phyloP scores from a whole-genome alignment of 2,329 filamentous ascomycete genomes.

The Botrytis fabae region DNA sequence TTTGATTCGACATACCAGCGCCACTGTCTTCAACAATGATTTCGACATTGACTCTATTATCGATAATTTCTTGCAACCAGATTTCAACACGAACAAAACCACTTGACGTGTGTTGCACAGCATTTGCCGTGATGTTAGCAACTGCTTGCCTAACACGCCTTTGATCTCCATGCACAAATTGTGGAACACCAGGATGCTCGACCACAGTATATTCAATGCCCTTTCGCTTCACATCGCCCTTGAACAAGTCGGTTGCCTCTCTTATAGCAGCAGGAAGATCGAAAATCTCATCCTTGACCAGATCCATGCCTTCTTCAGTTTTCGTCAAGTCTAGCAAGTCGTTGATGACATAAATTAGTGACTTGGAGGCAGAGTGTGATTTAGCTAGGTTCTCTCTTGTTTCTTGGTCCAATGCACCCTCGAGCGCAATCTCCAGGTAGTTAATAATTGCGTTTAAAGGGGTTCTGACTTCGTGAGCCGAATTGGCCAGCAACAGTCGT shows the following conservation, averaged over 20 bases:
- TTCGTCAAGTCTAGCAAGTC: conserved; percentile 87
- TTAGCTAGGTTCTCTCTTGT: conserved; percentile 81
- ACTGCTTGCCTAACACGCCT: conserved; percentile 79
- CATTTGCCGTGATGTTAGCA: conserved; percentile 81
- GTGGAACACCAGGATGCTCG: conserved; percentile 68
- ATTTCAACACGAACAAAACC: conserved; percentile 72
- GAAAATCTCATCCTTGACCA: conserved; percentile 80
- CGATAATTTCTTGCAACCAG: conserved; percentile 57
- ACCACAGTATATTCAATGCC: conserved; percentile 68
- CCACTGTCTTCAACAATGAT: conserved; percentile 77
- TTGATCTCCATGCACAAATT: conserved; percentile 73
- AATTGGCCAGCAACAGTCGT: conserved; percentile 77
- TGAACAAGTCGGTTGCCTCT: conserved; percentile 77
- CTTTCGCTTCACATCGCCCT: conserved; percentile 73
- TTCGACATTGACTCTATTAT: conserved; percentile 65
- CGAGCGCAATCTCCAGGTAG: conserved; percentile 86
- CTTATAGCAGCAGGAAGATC: conserved; percentile 68
- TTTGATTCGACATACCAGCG: conserved; percentile 63
- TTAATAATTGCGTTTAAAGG: conserved; percentile 94
- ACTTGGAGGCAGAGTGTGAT: conserved; percentile 90
- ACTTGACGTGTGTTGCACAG: conserved; percentile 70
- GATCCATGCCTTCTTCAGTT: conserved; percentile 74
- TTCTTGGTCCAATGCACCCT: conserved; percentile 75
- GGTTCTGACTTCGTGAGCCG: conserved; percentile 87
- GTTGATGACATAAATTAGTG: conserved; percentile 91